These are phyloP conservation scores for Anastatica hierochuntica DNA, from an alignment of 345 rosid species.

Conservation along the genomic window DNA sequence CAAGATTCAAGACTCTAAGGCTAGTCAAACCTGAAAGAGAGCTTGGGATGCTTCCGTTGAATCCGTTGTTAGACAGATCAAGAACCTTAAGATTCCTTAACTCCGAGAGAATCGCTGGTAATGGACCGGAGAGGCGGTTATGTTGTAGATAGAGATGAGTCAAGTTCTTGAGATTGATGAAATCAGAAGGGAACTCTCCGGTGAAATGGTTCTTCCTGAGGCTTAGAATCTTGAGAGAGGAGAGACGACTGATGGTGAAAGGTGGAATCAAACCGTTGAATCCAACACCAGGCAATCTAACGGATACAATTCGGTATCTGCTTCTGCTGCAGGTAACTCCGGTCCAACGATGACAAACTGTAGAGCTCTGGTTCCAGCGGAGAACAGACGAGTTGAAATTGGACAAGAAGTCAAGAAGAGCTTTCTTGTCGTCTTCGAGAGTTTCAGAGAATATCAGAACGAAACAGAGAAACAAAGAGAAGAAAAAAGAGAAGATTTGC, in stretches of 20 bases:
- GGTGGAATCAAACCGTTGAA: constrained; percentile 65
- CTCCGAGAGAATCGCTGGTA: constrained; percentile 46
- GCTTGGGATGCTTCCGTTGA: constrained; percentile 56
- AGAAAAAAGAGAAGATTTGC: constrained; percentile 16
- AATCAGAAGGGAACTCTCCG: constrained; percentile 63
- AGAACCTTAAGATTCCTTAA: constrained; percentile 56
- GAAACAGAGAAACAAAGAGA: constrained; percentile 29
- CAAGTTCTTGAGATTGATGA: constrained; percentile 48
- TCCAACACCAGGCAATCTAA: constrained; percentile 81
- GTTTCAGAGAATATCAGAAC: constrained; percentile 34
- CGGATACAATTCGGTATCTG: constrained; percentile 40
- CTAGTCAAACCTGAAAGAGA: constrained; percentile 53
- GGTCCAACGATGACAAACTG: constrained; percentile 54
- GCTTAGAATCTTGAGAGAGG: constrained; percentile 62
- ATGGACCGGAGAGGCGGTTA: constrained; percentile 57
- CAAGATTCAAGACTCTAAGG: constrained; percentile 57
- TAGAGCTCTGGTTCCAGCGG: constrained; percentile 47
- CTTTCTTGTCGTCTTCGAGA: constrained; percentile 57
- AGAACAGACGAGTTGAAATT: constrained; percentile 30
- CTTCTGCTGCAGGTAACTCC: constrained; percentile 62
- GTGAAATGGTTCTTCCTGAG: constrained; percentile 65
- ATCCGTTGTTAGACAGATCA: constrained; percentile 65
- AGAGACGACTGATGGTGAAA: constrained; percentile 59
- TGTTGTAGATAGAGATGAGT: constrained; percentile 68
- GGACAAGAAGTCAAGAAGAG: constrained; percentile 56